These are phyloP conservation scores for Cercospora citrullina DNA, from an alignment of 2,329 filamentous ascomycete genomes.

Conservation along the genomic window DNA sequence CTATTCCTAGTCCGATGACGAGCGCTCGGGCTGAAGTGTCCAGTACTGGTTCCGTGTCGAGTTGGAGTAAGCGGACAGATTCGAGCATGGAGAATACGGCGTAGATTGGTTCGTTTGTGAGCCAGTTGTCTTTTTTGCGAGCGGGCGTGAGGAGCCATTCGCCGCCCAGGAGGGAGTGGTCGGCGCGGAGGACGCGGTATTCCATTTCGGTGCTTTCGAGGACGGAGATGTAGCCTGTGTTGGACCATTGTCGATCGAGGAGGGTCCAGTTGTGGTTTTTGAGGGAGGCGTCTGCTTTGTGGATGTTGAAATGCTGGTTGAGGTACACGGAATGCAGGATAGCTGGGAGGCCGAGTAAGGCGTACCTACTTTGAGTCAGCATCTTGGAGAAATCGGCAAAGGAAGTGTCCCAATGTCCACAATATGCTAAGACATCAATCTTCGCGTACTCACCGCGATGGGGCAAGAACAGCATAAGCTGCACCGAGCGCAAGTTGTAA, in stretches of 20 bases:
- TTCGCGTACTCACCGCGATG: too few relatives aligned
- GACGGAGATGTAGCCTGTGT: slow-evolving; percentile 91
- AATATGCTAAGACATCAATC: too few relatives aligned
- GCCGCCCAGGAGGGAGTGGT: slow-evolving; percentile 90
- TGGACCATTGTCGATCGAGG: slow-evolving; percentile 77
- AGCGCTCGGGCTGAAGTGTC: slow-evolving; percentile 59
- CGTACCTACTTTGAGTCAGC: slow-evolving; percentile 1
- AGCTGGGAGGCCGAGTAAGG: slow-evolving; percentile 69
- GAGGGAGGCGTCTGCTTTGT: slow-evolving; percentile 46
- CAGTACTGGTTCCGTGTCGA: slow-evolving; percentile 36
- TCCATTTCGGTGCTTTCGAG: slow-evolving; percentile 70
- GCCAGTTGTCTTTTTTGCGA: slow-evolving; percentile 44
- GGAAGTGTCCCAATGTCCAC: too few relatives aligned
- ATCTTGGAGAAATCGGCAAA: neutral
- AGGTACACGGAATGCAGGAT: slow-evolving; percentile 68
- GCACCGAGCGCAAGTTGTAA: slow-evolving; percentile 68
- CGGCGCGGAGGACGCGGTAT: slow-evolving; percentile 84
- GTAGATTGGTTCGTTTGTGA: slow-evolving; percentile 82
- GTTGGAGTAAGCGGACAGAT: slow-evolving; percentile 77
- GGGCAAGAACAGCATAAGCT: slow-evolving; percentile 49
- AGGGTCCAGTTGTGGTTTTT: slow-evolving; percentile 68
- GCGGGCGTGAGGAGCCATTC: slow-evolving; percentile 70
- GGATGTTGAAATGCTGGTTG: slow-evolving; percentile 67
- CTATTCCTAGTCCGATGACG: slow-evolving; percentile 88
- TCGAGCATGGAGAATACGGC: slow-evolving; percentile 96